Conservation (phyloP, 345 rosid species). For the Eutrema yunnanense region DNA sequence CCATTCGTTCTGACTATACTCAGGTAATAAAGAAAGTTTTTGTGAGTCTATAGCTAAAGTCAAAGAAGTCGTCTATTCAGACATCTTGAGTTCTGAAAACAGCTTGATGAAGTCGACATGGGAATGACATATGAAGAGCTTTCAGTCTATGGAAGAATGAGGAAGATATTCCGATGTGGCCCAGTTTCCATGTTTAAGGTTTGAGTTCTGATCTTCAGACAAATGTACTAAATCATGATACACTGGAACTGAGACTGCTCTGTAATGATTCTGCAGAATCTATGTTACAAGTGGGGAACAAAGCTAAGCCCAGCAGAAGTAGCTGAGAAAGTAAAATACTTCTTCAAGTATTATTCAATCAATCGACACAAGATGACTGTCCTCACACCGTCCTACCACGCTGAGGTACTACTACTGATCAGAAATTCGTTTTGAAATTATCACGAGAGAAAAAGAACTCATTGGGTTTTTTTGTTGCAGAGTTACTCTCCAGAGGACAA, state of each 20-base stretch:
- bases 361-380: slow-evolving; percentile 97
- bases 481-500: slow-evolving; percentile 94
- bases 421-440: background rate
- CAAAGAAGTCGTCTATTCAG: background rate
- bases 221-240: background rate
- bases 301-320: slow-evolving; percentile 72
- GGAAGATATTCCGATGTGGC: slow-evolving; percentile 81
- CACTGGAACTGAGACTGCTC: slow-evolving; percentile 12
- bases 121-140: slow-evolving; percentile 96
- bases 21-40: slow-evolving; percentile 44
- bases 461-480: slow-evolving; percentile 35
- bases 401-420: slow-evolving; percentile 56
- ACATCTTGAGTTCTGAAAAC: slow-evolving; percentile 24
- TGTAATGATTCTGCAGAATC: slow-evolving; percentile 50
- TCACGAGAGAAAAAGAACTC: background rate
- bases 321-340: slow-evolving; percentile 85
- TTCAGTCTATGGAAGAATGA: slow-evolving; percentile 73
- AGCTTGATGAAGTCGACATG: slow-evolving; percentile 90
- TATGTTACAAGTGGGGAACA: slow-evolving; percentile 89
- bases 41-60: background rate
- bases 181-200: slow-evolving; percentile 99
- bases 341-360: slow-evolving; percentile 91
- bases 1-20: slow-evolving; percentile 82
- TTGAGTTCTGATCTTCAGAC: background rate
- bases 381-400: slow-evolving; percentile 90